phyloP scores from a whole-genome alignment of 257 asterid species.

The Solanum megistacrolobum region DNA sequence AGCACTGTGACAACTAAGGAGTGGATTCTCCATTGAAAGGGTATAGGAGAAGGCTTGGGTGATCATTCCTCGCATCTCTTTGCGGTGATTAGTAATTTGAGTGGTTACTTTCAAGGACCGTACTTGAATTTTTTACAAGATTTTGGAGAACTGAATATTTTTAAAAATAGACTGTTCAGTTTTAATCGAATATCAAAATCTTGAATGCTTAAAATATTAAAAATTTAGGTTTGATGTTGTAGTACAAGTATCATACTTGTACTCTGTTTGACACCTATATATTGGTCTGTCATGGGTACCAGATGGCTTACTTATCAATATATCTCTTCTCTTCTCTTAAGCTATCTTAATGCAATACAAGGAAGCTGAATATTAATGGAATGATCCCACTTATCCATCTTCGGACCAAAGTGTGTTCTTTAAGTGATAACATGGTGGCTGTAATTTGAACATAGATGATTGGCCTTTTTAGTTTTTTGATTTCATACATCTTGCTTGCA shows the following conservation, averaged over 20 bases:
- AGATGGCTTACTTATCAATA: neutral
- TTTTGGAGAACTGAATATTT: neutral
- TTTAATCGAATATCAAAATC: neutral
- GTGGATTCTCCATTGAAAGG: neutral
- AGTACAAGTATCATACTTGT: neutral
- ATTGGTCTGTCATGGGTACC: neutral
- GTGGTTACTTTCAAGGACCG: neutral
- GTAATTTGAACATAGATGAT: neutral
- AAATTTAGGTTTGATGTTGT: neutral
- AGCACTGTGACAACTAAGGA: neutral
- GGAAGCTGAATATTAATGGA: neutral
- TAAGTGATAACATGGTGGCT: neutral
- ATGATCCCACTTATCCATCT: neutral
- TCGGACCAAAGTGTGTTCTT: neutral
- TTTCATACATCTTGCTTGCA: slow-evolving; percentile 16
- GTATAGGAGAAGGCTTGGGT: neutral
- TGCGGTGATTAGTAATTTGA: neutral
- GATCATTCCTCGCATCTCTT: neutral
- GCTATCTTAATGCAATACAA: neutral
- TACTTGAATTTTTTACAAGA: neutral
- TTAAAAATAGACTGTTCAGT: neutral
- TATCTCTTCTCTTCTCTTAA: neutral
- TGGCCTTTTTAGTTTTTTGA: neutral
- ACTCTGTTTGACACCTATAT: neutral
- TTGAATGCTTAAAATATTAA: neutral